A percentile compares a stretch with the other conserved stretches of the same genome.
These are phyloP conservation scores for Heliamphora ciliata DNA, from an alignment of 179 eudicot species.

Conservation along the genomic window DNA sequence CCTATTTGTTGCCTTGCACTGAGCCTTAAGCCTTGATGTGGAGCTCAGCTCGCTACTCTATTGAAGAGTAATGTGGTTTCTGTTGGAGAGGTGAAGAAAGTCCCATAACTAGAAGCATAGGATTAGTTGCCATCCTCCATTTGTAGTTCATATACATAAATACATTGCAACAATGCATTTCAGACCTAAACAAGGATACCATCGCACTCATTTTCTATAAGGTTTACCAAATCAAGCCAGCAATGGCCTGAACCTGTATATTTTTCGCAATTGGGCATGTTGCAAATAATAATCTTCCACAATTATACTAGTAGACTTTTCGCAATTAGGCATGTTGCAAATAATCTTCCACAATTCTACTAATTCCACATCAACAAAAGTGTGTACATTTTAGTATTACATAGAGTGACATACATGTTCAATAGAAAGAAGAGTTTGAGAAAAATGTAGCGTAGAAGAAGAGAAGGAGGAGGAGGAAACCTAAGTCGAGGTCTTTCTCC, in stretches of 20 bases:
- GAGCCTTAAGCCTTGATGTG: too few species aligned
- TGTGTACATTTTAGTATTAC: neutral
- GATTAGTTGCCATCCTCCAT: neutral
- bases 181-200: neutral
- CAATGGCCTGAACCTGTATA: neutral
- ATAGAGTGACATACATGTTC: too few species aligned
- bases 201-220: neutral
- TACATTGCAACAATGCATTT: neutral
- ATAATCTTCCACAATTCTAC: too few species aligned
- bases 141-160: neutral
- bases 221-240: neutral
- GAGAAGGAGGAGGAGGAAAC: conserved; percentile 25
- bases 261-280: neutral
- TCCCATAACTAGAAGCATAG: too few species aligned
- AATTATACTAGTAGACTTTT: neutral
- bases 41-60: too few species aligned
- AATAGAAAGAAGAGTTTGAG: neutral
- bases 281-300: too few species aligned
- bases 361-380: too few species aligned
- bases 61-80: too few species aligned
- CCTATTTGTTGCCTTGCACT: too few species aligned
- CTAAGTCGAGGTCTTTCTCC: conserved; percentile 58
- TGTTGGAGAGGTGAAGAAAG: too few species aligned
- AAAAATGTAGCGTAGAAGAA: neutral
- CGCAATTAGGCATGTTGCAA: too few species aligned